A percentile compares a stretch with the other conserved stretches of the same genome.
Conservation (phyloP, 2,329 filamentous ascomycete genomes). For the Lecanoromycetidae sp. region DNA sequence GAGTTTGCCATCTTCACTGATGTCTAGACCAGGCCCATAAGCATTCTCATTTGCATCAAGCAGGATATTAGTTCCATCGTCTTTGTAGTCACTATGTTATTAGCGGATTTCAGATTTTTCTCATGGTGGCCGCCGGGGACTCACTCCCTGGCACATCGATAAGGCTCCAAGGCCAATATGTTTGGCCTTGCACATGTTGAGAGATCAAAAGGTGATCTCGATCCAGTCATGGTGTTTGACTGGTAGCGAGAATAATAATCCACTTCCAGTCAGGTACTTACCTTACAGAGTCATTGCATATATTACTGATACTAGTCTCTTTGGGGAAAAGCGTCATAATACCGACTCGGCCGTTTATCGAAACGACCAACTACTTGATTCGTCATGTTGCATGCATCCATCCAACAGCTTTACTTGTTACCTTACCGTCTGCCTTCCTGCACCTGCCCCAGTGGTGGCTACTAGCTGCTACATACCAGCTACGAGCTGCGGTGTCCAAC, state of each 20-base stretch:
- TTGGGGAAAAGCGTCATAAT: neutral
- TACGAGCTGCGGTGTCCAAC: no score
- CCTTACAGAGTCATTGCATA: neutral
- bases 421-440: no score
- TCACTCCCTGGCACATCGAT: conserved; percentile 43
- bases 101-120: conserved; percentile 26
- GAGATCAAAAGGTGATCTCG: conserved; percentile 31
- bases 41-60: conserved; percentile 98
- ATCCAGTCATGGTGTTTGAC: neutral
- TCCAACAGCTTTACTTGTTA: no score
- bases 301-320: neutral
- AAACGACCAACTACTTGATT: no score
- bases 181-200: conserved; percentile 40
- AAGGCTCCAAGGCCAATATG: conserved; percentile 41
- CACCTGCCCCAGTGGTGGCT: no score
- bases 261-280: no score
- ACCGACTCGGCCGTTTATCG: no score
- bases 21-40: conserved; percentile 65
- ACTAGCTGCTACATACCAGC: no score
- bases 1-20: conserved; percentile 38
- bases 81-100: conserved; percentile 79
- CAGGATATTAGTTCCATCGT: conserved; percentile 88
- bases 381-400: no score
- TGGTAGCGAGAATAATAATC: neutral
- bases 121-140: conserved; percentile 19